These are phyloP conservation scores for Kuraishia floccosa DNA, from an alignment of 805 yeast species.

Conservation along the genomic window DNA sequence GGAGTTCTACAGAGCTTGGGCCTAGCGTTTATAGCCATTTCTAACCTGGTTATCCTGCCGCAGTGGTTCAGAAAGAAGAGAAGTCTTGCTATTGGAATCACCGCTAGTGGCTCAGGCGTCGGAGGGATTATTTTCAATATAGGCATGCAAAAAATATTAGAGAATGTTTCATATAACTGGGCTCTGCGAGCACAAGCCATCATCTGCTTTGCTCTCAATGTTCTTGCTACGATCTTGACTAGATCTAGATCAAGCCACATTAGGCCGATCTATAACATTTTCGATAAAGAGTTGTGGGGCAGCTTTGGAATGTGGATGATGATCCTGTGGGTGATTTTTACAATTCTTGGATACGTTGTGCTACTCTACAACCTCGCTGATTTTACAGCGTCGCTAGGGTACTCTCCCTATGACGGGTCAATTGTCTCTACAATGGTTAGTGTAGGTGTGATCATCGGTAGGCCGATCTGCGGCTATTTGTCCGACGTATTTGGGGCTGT, in stretches of 20 bases:
- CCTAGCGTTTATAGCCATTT: slow-evolving; percentile 43
- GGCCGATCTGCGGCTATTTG: slow-evolving; percentile 43
- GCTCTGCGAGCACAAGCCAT: slow-evolving; percentile 38
- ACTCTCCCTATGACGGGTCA: slow-evolving; percentile 40
- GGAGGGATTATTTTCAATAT: slow-evolving; percentile 40
- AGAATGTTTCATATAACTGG: slow-evolving; percentile 29
- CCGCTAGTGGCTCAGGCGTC: slow-evolving; percentile 39
- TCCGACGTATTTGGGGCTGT: slow-evolving; percentile 42
- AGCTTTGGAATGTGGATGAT: slow-evolving; percentile 31
- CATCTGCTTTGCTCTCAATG: slow-evolving; percentile 20
- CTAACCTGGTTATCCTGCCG: slow-evolving; percentile 50
- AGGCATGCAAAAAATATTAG: slow-evolving; percentile 33
- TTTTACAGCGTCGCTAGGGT: slow-evolving; percentile 50
- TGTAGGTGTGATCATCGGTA: slow-evolving; percentile 41
- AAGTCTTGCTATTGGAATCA: slow-evolving; percentile 37
- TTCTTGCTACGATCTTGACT: slow-evolving; percentile 20
- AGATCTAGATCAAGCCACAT: slow-evolving; percentile 25
- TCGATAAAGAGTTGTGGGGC: slow-evolving; percentile 27
- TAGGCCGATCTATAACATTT: slow-evolving; percentile 22
- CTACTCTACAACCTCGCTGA: slow-evolving; percentile 48
- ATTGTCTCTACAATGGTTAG: slow-evolving; percentile 49
- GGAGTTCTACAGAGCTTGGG: slow-evolving; percentile 55
- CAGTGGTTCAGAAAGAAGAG: slow-evolving; percentile 62
- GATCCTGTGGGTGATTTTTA: slow-evolving; percentile 27
- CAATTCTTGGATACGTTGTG: slow-evolving; percentile 51